These are phyloP conservation scores for Phycomyces nitens DNA, from an alignment of 192 early-diverging fungal genomes.

Conservation along the genomic window DNA sequence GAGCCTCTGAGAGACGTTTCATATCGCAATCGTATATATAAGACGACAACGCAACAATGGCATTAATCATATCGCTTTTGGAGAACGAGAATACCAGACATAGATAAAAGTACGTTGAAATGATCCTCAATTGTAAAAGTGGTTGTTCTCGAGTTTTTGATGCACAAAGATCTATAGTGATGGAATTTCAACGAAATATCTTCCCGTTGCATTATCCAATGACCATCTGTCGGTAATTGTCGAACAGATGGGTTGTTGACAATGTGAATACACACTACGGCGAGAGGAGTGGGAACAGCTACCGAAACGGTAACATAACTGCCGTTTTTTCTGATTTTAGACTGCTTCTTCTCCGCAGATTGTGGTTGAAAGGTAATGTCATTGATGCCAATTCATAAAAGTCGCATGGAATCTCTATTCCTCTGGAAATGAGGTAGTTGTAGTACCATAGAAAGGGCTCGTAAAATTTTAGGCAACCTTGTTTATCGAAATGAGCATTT, in stretches of 20 bases:
- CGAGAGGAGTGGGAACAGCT: too few species aligned
- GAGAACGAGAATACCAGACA: constrained; percentile 15
- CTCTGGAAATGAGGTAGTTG: too few species aligned
- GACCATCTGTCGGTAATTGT: not conserved
- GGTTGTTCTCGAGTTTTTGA: not conserved
- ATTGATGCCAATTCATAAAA: too few species aligned
- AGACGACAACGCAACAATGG: constrained; percentile 8
- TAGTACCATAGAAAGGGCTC: too few species aligned
- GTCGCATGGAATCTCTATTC: too few species aligned
- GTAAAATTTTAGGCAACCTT: too few species aligned
- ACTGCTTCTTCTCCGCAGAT: too few species aligned
- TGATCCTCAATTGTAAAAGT: constrained; percentile 1
- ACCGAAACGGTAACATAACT: too few species aligned
- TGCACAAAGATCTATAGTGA: not conserved
- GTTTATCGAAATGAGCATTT: too few species aligned
- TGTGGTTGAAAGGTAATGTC: too few species aligned
- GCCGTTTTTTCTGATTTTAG: too few species aligned
- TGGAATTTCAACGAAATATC: constrained; percentile 10
- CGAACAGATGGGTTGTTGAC: not conserved
- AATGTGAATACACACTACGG: not conserved
- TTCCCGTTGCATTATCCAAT: constrained; percentile 5
- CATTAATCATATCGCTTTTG: constrained; percentile 10
- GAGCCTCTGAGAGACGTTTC: constrained; percentile 9
- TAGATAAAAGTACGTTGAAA: constrained; percentile 11
- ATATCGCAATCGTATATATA: constrained; percentile 10